Percentiles rank a stretch among this genome's conserved stretches.
Conservation (phyloP, 2,329 filamentous ascomycete genomes). For the Anisogramma anomala region DNA sequence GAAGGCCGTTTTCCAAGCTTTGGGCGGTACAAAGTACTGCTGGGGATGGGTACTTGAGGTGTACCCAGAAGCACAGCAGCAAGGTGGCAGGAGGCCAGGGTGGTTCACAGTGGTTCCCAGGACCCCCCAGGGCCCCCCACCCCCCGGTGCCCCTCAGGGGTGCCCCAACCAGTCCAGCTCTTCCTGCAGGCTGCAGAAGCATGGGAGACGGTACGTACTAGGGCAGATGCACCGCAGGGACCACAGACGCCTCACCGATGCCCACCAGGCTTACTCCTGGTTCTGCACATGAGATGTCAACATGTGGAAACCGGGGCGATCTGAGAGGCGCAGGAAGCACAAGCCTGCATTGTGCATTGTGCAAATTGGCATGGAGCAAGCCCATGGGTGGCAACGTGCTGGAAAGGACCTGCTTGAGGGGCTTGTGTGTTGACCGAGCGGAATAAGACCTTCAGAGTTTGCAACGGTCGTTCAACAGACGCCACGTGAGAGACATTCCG, state of each 20-base stretch:
- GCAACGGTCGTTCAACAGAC: too few species aligned
- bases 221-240: conserved; percentile 3
- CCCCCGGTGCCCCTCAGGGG: neutral
- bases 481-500: neutral
- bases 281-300: conserved; percentile 11
- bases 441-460: too few species aligned
- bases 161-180: neutral
- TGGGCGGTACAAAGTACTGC: neutral
- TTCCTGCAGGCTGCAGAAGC: neutral
- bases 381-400: conserved; percentile 6
- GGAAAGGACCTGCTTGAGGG: neutral
- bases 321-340: conserved; percentile 12
- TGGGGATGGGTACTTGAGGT: conserved; percentile 1
- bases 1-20: neutral
- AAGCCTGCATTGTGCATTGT: conserved; percentile 10
- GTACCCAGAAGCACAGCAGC: conserved; percentile 2
- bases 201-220: neutral
- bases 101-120: too few species aligned
- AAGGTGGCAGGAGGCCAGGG: too few species aligned
- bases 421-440: neutral
- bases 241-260: conserved; percentile 12
- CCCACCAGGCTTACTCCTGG: conserved; percentile 6
- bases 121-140: neutral
- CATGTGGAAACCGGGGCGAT: conserved; percentile 14
- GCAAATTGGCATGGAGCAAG: conserved; percentile 12